Conservation (phyloP, 2,329 filamentous ascomycete species). For the Lecanosticta acicola region DNA sequence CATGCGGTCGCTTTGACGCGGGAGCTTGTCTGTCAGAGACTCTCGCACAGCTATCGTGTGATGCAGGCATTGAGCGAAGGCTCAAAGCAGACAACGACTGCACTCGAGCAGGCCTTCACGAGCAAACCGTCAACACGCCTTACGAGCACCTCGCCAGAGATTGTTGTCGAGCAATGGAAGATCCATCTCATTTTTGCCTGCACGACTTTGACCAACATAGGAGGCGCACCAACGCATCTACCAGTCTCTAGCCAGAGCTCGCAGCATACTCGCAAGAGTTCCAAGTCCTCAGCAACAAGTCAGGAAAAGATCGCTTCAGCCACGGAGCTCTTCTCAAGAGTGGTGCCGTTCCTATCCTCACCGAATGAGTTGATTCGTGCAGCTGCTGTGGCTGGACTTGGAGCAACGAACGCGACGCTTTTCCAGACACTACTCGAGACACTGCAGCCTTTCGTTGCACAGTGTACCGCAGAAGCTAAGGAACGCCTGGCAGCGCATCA, state of each 20-base stretch:
- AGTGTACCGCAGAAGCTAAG: slow-evolving; percentile 84
- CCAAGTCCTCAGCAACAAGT: slow-evolving; percentile 58
- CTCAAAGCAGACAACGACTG: slow-evolving; percentile 45
- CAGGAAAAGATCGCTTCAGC: slow-evolving; percentile 83
- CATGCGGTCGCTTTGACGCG: slow-evolving; percentile 86
- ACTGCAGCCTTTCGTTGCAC: slow-evolving; percentile 75
- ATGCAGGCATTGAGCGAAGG: slow-evolving; percentile 74
- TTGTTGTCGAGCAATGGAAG: slow-evolving; percentile 96
- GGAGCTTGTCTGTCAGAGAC: slow-evolving; percentile 85
- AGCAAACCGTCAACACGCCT: slow-evolving; percentile 35
- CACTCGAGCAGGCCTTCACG: slow-evolving; percentile 54
- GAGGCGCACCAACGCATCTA: slow-evolving; percentile 57
- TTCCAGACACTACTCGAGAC: slow-evolving; percentile 88
- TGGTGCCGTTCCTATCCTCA: slow-evolving; percentile 80
- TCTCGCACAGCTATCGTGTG: slow-evolving; percentile 85
- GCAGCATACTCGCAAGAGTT: slow-evolving; percentile 77
- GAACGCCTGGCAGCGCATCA: slow-evolving; percentile 70
- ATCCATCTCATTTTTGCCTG: slow-evolving; percentile 95
- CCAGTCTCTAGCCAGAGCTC: slow-evolving; percentile 47
- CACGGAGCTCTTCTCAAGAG: slow-evolving; percentile 79
- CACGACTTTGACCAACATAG: slow-evolving; percentile 74
- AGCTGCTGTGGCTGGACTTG: slow-evolving; percentile 84
- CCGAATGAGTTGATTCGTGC: slow-evolving; percentile 76
- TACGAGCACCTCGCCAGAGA: slow-evolving; percentile 68
- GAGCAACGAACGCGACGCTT: slow-evolving; percentile 90